A percentile compares a stretch with the other conserved stretches of the same genome.
phyloP scores from a whole-genome alignment of 148 eudicot genomes.

The Fallopia convolvulus region DNA sequence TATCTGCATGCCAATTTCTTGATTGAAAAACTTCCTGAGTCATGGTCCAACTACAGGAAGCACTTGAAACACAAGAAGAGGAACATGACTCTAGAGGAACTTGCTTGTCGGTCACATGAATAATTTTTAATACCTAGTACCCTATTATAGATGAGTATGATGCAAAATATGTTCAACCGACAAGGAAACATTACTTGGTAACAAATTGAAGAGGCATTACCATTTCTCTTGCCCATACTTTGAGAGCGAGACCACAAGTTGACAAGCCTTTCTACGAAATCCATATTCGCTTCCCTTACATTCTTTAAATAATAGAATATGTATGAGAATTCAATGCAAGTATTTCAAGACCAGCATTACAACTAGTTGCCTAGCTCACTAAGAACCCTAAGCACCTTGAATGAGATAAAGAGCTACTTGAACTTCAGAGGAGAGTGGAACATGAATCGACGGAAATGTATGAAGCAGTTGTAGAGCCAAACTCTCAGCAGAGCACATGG shows the following conservation, averaged over 20 bases:
- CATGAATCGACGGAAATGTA: constrained; percentile 63
- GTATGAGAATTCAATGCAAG: background rate
- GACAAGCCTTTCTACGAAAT: constrained; percentile 61
- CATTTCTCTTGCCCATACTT: constrained; percentile 40
- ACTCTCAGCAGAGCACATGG: constrained; percentile 52
- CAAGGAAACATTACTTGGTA: background rate
- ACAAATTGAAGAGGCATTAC: constrained; percentile 18
- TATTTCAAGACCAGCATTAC: background rate
- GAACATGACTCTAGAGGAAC: too few relatives aligned
- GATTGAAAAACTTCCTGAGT: too few relatives aligned
- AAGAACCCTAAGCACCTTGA: background rate
- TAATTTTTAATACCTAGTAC: background rate
- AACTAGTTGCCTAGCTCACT: background rate
- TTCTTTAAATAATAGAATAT: constrained; percentile 22
- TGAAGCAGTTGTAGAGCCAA: constrained; percentile 41
- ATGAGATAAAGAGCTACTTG: constrained; percentile 29
- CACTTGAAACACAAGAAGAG: too few relatives aligned
- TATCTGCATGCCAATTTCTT: too few relatives aligned
- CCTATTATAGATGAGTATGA: background rate
- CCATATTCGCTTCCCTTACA: constrained; percentile 66
- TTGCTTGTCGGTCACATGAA: too few relatives aligned
- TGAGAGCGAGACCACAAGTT: constrained; percentile 41
- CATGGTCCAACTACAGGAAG: too few relatives aligned
- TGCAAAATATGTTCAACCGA: background rate
- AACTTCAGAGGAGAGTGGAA: constrained; percentile 57